Evolutionary conservation across 2,329 filamentous ascomycete species (phyloP), one percentile per base, ranked within the genome.

Genomic region (Rugonectria rugulosa): DNA sequence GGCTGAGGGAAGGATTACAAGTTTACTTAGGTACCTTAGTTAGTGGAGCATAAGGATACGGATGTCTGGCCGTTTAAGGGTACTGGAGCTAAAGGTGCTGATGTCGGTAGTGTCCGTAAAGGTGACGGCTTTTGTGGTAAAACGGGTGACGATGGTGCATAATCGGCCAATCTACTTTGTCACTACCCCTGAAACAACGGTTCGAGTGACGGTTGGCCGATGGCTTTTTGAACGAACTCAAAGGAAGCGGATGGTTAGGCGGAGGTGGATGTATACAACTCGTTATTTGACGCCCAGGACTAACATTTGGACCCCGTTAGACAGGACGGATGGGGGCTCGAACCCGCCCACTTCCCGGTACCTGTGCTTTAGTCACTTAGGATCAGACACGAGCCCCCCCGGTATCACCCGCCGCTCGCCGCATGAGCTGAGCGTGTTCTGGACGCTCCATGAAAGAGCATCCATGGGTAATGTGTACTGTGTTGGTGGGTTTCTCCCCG

Each of bases 201-300:
- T 29, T 12, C 12, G 7, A 12, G 26, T 29, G 26, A 29, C 26
- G 26, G 26, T 29, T 7, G 26, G 26, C 26, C 12, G 26, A 12
- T 29, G 26, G 26, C 26, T 29, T 7, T 12, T 29, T 29, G 26
- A 44, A n/a, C n/a, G 12, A 12, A 5, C 27, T 21, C 26, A 6
- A 31, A 23, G 11, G 4, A 44, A 21, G 7, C 4, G 6, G 26
- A 12, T 44, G 26, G 41, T 23, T 12, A 32, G 12, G 12, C 17
- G 9, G 10, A 31, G 26, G 27, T 31, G n/a, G 41, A 44, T 44
- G 14, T 44, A 44, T 44, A 44, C 26, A 44, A 31, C 17, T 29
- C 26, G 9, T 29, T 15, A 2, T 12, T 12, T 11, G 20, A 44
- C 19, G 41, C 20, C 19, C 23, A 44, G 41, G 26, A 44, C 11